phyloP scores from a whole-genome alignment of 2,329 filamentous ascomycete genomes.

The Fusarium illudens region DNA sequence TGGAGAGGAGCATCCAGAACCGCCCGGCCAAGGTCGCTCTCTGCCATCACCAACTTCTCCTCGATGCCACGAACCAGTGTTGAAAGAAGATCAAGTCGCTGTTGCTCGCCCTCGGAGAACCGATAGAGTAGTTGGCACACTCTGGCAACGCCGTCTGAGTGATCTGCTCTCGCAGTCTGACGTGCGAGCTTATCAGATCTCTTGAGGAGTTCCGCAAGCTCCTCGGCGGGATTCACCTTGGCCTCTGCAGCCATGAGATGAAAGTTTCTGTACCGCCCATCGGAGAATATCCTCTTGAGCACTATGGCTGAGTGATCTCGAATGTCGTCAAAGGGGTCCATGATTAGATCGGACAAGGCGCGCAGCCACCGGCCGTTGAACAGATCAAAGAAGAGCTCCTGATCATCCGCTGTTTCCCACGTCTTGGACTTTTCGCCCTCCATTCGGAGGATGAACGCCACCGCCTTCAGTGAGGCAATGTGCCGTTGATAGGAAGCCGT shows the following conservation, averaged over 20 bases:
- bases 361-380: constrained; percentile 64
- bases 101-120: constrained; percentile 57
- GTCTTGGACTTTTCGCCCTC: constrained; percentile 65
- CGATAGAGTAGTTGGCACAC: constrained; percentile 74
- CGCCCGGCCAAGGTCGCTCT: constrained; percentile 70
- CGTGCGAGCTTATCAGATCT: constrained; percentile 68
- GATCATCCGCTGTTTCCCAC: constrained; percentile 52
- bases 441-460: constrained; percentile 72
- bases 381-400: constrained; percentile 51
- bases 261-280: constrained; percentile 46
- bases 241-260: constrained; percentile 23
- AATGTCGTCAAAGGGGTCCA: constrained; percentile 95
- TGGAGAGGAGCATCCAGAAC: constrained; percentile 74
- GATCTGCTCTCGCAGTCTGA: constrained; percentile 83
- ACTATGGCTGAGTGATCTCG: constrained; percentile 65
- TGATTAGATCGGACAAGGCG: constrained; percentile 77
- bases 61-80: constrained; percentile 70
- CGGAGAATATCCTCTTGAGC: constrained; percentile 58
- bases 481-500: constrained; percentile 92
- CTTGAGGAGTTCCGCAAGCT: constrained; percentile 58
- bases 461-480: constrained; percentile 78
- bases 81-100: constrained; percentile 61
- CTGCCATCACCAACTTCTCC: constrained; percentile 68
- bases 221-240: constrained; percentile 29
- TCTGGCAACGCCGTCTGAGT: constrained; percentile 89